Evolutionary conservation across 2,329 filamentous ascomycete genomes (phyloP).

Genomic region (Nothomitra cinnamomea): DNA sequence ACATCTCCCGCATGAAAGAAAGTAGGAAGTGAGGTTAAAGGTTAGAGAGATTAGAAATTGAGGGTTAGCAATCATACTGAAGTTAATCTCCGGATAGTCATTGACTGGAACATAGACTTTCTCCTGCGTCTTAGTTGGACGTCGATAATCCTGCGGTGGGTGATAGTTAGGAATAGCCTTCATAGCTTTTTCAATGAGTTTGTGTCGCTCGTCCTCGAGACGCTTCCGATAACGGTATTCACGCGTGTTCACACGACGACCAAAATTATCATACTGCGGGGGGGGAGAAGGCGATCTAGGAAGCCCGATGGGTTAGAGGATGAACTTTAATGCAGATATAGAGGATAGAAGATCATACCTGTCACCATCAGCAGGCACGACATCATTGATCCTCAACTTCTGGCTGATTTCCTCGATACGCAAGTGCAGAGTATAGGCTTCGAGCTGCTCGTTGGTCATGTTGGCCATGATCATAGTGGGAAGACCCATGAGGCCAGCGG

Average conservation of each 20-base stretch:
- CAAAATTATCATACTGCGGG: conserved; percentile 97
- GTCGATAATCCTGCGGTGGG: conserved; percentile 93
- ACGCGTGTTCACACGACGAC: conserved; percentile 96
- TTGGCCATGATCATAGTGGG: conserved; percentile 91
- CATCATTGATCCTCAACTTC: conserved; percentile 97
- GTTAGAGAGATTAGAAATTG: conserved; percentile 26
- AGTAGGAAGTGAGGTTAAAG: conserved; percentile 44
- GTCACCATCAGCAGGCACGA: conserved; percentile 90
- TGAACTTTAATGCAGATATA: neutral
- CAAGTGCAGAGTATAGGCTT: conserved; percentile 89
- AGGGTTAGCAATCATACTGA: conserved; percentile 99
- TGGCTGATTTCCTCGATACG: conserved; percentile 99
- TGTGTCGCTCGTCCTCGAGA: conserved; percentile 96
- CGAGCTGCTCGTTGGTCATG: conserved; percentile 97
- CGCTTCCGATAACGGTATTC: conserved; percentile 97
- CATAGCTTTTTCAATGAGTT: conserved; percentile 97
- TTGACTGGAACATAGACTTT: conserved; percentile 99
- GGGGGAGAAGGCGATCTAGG: conserved; percentile 80
- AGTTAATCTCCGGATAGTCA: conserved; percentile 99
- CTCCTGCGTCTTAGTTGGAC: conserved; percentile 98
- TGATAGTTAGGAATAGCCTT: conserved; percentile 99
- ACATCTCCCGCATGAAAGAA: conserved; percentile 16
- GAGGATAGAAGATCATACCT: conserved; percentile 41
- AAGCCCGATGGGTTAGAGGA: neutral
- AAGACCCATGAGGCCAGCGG: conserved; percentile 90